A percentile compares a stretch with the other conserved stretches of the same genome.
phyloP scores from a whole-genome alignment of 345 rosid genomes.

The Sapria himalayana region DNA sequence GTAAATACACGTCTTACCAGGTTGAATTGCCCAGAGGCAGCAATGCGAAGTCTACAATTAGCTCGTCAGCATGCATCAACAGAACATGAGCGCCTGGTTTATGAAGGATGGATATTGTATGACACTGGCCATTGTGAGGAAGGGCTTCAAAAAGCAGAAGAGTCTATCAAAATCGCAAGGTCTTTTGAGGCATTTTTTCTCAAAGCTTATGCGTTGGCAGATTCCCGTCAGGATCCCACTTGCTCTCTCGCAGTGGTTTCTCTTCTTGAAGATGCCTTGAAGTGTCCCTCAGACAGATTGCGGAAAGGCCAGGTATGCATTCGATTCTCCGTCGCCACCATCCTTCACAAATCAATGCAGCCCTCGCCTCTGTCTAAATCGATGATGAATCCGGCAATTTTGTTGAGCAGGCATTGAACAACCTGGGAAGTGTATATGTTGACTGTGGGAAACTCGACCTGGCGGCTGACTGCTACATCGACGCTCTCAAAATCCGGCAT shows the following conservation, averaged over 20 bases:
- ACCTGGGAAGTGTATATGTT: conserved; percentile 83
- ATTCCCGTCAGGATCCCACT: conserved; percentile 68
- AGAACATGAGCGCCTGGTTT: conserved; percentile 77
- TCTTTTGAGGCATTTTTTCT: conserved; percentile 98
- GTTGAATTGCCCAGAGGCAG: conserved; percentile 91
- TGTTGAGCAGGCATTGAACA: conserved; percentile 71
- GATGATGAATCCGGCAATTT: neutral
- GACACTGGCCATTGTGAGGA: conserved; percentile 92
- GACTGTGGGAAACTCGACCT: conserved; percentile 47
- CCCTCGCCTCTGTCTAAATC: neutral
- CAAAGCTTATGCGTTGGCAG: conserved; percentile 95
- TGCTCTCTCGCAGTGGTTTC: conserved; percentile 65
- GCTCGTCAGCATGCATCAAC: conserved; percentile 76
- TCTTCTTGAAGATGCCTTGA: conserved; percentile 85
- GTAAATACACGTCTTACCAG: conserved; percentile 17
- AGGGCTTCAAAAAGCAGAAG: conserved; percentile 82
- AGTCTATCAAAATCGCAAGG: conserved; percentile 56
- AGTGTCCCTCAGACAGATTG: conserved; percentile 90
- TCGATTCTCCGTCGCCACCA: neutral
- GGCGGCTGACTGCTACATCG: conserved; percentile 94
- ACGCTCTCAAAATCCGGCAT: conserved; percentile 78
- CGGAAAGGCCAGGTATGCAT: conserved; percentile 91
- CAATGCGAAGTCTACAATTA: conserved; percentile 86
- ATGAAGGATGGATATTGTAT: conserved; percentile 95
- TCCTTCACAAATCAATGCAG: neutral